phyloP scores from a whole-genome alignment of 2,329 filamentous ascomycete genomes.

The Chaetomium globosum region DNA sequence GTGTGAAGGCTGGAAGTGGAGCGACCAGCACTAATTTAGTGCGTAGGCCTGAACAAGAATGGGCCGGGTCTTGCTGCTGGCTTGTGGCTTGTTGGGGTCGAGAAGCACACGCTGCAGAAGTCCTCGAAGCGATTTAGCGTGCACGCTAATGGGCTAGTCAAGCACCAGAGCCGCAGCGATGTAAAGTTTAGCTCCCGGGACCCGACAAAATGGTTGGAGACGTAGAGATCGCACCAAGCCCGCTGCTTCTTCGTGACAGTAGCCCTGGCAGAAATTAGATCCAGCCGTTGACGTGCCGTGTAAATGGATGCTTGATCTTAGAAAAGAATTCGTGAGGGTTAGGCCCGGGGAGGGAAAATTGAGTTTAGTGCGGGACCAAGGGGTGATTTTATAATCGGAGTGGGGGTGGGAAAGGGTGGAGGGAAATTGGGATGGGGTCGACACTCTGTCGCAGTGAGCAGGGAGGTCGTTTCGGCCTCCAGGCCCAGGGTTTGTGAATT shows the following conservation, averaged over 20 bases:
- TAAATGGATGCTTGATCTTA: not conserved
- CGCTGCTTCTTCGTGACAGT: slow-evolving; percentile 20
- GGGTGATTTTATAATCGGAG: slow-evolving; percentile 36
- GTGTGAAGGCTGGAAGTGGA: slow-evolving; percentile 16
- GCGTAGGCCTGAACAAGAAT: slow-evolving; percentile 30
- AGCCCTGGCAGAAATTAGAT: slow-evolving; percentile 15
- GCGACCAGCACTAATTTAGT: slow-evolving; percentile 29
- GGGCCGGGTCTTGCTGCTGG: slow-evolving; percentile 22
- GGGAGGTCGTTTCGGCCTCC: slow-evolving; percentile 13
- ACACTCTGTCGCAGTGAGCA: not conserved
- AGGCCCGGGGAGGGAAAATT: slow-evolving; percentile 34
- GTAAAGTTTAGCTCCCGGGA: slow-evolving; percentile 26
- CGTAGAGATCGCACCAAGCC: slow-evolving; percentile 13
- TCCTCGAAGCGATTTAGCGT: slow-evolving; percentile 29
- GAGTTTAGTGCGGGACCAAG: slow-evolving; percentile 36
- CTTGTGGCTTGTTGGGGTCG: slow-evolving; percentile 15
- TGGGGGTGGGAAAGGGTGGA: slow-evolving; percentile 20
- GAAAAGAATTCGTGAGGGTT: slow-evolving; percentile 26
- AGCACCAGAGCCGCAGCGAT: slow-evolving; percentile 28
- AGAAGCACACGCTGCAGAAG: slow-evolving; percentile 9
- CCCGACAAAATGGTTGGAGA: slow-evolving; percentile 15
- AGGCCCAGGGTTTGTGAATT: slow-evolving; percentile 15
- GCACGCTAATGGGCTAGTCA: slow-evolving; percentile 27
- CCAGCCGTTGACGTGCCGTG: not conserved
- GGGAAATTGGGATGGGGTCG: slow-evolving; percentile 33